A percentile compares a stretch with the other conserved stretches of the same genome.
Conservation (phyloP, 441 rosid species). For the Raphanus hybrid region DNA sequence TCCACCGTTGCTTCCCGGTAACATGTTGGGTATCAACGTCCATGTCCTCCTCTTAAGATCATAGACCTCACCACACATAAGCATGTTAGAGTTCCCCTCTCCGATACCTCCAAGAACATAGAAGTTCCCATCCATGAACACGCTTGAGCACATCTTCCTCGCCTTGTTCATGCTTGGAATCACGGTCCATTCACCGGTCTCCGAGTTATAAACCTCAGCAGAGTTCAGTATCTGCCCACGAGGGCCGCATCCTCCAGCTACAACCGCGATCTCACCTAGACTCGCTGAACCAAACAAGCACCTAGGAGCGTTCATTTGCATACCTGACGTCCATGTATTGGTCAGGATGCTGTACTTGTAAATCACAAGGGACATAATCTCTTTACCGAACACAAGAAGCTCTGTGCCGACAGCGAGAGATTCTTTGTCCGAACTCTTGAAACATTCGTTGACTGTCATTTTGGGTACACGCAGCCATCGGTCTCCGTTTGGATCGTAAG, state of each 20-base stretch:
- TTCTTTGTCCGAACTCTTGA: slow-evolving; percentile 80
- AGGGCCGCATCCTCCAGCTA: slow-evolving; percentile 81
- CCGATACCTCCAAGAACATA: slow-evolving; percentile 83
- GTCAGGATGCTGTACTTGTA: slow-evolving; percentile 64
- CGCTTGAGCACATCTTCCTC: slow-evolving; percentile 79
- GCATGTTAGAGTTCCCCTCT: slow-evolving; percentile 55
- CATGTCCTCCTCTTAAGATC: slow-evolving; percentile 71
- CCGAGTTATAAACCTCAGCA: slow-evolving; percentile 75
- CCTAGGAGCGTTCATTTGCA: slow-evolving; percentile 69
- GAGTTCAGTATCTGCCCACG: slow-evolving; percentile 60
- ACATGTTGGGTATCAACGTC: slow-evolving; percentile 75
- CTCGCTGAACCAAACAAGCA: slow-evolving; percentile 86
- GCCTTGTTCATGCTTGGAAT: slow-evolving; percentile 74
- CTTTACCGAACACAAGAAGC: slow-evolving; percentile 80
- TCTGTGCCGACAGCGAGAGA: slow-evolving; percentile 77
- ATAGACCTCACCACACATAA: slow-evolving; percentile 79
- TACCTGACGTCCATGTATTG: slow-evolving; percentile 69
- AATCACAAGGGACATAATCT: slow-evolving; percentile 56
- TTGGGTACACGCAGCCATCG: slow-evolving; percentile 89
- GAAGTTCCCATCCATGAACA: slow-evolving; percentile 84
- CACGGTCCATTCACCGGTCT: slow-evolving; percentile 64
- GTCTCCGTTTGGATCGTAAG: slow-evolving; percentile 73
- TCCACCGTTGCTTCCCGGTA: slow-evolving; percentile 55
- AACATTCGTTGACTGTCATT: slow-evolving; percentile 76
- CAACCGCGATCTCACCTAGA: slow-evolving; percentile 63